Conservation (phyloP, 2,329 filamentous ascomycete genomes). For the Exophiala dermatitidis region DNA sequence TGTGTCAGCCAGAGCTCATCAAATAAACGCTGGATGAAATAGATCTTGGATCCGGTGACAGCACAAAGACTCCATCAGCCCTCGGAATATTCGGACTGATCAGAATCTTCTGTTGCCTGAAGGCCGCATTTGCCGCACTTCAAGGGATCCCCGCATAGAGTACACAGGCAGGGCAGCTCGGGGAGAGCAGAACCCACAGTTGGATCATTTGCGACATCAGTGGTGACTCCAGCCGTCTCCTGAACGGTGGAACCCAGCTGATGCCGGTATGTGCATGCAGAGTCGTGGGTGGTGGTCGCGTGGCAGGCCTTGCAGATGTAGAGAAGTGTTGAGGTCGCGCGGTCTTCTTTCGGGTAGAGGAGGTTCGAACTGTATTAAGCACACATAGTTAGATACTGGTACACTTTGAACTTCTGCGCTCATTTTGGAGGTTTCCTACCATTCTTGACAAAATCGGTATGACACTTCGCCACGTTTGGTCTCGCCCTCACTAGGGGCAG, state of each 20-base stretch:
- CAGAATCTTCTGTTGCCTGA: slow-evolving; percentile 33
- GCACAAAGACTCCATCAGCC: slow-evolving; percentile 3
- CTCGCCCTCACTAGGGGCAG: slow-evolving; percentile 36
- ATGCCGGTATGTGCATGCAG: slow-evolving; percentile 92
- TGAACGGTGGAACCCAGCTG: slow-evolving; percentile 83
- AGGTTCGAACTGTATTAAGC: slow-evolving; percentile 67
- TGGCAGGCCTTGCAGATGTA: slow-evolving; percentile 95
- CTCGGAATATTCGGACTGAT: slow-evolving; percentile 4
- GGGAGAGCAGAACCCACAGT: slow-evolving; percentile 67
- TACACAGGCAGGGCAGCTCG: slow-evolving; percentile 45
- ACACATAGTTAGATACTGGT: background rate
- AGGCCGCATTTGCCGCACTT: slow-evolving; percentile 48
- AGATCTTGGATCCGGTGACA: slow-evolving; percentile 7
- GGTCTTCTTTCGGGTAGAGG: slow-evolving; percentile 94
- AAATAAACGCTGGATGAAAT: slow-evolving; percentile 32
- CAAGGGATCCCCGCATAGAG: slow-evolving; percentile 52
- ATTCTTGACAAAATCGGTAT: slow-evolving; percentile 97
- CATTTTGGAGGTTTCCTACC: slow-evolving; percentile 43
- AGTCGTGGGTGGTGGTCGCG: slow-evolving; percentile 77
- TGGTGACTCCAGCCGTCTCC: slow-evolving; percentile 93
- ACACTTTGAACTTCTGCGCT: no score
- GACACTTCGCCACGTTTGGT: slow-evolving; percentile 58
- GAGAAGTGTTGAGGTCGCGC: slow-evolving; percentile 72
- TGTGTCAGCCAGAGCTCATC: slow-evolving; percentile 30
- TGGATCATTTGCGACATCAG: slow-evolving; percentile 94